Evolutionary conservation across 345 rosid species (phyloP).

Genomic region (Brassica juncea): DNA sequence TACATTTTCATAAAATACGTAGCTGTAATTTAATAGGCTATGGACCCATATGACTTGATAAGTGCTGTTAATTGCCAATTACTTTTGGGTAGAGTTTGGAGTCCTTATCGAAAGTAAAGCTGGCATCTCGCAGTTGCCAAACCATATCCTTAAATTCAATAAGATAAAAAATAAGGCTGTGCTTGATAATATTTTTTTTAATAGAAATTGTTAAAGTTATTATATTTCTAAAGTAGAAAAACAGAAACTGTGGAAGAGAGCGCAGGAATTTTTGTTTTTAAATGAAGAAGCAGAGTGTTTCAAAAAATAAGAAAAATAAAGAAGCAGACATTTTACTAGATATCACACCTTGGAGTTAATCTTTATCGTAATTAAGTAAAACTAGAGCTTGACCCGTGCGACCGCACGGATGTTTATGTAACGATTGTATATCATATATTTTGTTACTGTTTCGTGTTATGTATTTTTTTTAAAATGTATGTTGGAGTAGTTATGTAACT

Average conservation of each 20-base stretch:
- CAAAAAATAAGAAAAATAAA: no score
- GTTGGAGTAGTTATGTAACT: no score
- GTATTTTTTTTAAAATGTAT: no score
- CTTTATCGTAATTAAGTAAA: not conserved
- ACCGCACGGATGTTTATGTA: no score
- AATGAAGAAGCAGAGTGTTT: no score
- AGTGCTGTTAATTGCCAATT: constrained; percentile 14
- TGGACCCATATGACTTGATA: constrained; percentile 26
- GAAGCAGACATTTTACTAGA: no score
- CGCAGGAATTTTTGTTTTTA: no score
- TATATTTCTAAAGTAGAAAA: not conserved
- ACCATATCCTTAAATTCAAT: not conserved
- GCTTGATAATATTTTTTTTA: not conserved
- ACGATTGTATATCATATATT: no score
- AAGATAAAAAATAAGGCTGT: not conserved
- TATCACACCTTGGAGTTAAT: no score
- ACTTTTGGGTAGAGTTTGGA: constrained; percentile 6
- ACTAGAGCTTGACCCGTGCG: no score
- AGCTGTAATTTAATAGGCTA: constrained; percentile 17
- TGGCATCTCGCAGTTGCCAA: constrained; percentile 18
- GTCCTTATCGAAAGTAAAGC: constrained; percentile 21
- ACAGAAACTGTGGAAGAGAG: no score
- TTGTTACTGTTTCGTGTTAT: no score
- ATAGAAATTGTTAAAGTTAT: not conserved
- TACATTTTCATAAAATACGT: constrained; percentile 4